Conservation (phyloP, 257 asterid genomes). For the Solanum neorickii region DNA sequence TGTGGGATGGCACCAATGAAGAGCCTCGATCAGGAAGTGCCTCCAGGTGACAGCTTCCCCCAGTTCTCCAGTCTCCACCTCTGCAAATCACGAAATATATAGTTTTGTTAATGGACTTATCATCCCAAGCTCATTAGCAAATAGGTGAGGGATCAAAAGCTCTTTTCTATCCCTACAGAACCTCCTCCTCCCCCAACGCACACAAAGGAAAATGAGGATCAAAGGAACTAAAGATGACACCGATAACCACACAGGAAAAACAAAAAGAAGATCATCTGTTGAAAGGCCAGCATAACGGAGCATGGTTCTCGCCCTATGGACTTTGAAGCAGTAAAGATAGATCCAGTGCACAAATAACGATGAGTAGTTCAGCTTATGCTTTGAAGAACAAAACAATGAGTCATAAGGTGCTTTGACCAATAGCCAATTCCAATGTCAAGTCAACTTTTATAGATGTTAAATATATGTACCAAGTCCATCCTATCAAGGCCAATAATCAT, state of each 20-base stretch:
- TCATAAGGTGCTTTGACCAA: background rate
- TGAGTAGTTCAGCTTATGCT: background rate
- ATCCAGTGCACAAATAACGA: background rate
- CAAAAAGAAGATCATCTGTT: background rate
- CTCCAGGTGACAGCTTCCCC: slow-evolving; percentile 71
- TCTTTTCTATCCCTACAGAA: too few relatives aligned
- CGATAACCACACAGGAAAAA: background rate
- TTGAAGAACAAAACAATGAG: background rate
- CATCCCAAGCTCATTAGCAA: background rate
- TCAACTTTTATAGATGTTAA: background rate
- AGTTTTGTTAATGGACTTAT: background rate
- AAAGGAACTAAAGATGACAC: background rate
- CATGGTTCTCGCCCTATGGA: background rate
- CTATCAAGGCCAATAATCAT: background rate
- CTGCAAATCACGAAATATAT: slow-evolving; percentile 13
- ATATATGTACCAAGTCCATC: background rate
- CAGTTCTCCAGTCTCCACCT: slow-evolving; percentile 90
- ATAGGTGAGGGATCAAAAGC: background rate
- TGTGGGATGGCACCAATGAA: slow-evolving; percentile 53
- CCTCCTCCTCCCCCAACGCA: background rate
- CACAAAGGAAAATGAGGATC: background rate
- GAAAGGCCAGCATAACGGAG: background rate
- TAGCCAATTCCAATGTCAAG: background rate
- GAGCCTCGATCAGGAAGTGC: slow-evolving; percentile 71
- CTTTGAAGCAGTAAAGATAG: background rate